These are phyloP conservation scores for Gaeumannomyces sp. DNA, from an alignment of 2,329 filamentous ascomycete genomes.

Conservation along the genomic window DNA sequence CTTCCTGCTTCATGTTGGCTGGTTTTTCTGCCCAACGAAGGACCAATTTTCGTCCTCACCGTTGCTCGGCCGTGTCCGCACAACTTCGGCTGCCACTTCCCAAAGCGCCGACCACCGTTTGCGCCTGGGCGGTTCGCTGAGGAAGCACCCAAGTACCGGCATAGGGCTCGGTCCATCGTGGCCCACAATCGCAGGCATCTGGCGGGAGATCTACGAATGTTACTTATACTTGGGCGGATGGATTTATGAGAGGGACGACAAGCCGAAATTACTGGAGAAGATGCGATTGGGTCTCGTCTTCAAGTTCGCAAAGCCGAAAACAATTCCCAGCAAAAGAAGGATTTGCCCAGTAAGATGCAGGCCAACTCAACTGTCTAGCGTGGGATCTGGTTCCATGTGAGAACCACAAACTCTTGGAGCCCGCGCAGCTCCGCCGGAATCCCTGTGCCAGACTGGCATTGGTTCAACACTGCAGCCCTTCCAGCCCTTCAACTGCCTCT, in stretches of 20 bases:
- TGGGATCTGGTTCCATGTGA: background rate
- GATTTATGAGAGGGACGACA: background rate
- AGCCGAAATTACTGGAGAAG: background rate
- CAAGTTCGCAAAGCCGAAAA: background rate
- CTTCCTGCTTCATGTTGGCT: too few species aligned
- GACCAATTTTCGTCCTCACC: background rate
- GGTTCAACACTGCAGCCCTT: too few species aligned
- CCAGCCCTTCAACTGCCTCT: too few species aligned
- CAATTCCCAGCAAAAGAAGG: background rate
- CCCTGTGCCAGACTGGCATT: background rate
- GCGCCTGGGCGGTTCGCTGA: background rate
- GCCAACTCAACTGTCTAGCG: too few species aligned
- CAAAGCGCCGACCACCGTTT: background rate
- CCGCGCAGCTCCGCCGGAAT: background rate
- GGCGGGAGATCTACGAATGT: background rate
- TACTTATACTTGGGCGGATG: background rate
- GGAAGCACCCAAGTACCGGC: background rate
- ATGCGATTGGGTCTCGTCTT: background rate
- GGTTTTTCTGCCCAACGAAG: too few species aligned
- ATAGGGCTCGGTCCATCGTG: background rate
- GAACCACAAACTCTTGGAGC: too few species aligned
- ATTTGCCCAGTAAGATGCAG: too few species aligned
- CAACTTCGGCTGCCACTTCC: too few species aligned
- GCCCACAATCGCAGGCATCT: background rate
- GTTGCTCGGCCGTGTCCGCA: background rate